phyloP scores from a whole-genome alignment of 2,329 filamentous ascomycete genomes.

The Aspergillus unguis region DNA sequence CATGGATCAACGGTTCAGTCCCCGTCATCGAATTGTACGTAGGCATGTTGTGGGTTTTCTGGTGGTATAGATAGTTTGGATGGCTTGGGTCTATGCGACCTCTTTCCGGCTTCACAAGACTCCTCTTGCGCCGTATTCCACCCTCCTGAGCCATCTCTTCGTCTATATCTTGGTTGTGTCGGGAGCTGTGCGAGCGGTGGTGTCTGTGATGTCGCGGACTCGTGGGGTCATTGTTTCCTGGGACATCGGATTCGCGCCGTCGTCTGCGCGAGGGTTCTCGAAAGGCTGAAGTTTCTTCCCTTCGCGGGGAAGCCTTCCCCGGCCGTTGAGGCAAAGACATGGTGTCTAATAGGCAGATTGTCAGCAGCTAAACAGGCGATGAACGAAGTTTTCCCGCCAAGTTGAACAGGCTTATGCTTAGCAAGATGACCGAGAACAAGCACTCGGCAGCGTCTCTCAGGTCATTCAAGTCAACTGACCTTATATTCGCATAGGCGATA shows the following conservation, averaged over 20 bases:
- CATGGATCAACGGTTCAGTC: slow-evolving; percentile 82
- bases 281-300: slow-evolving; percentile 60
- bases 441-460: too few species aligned
- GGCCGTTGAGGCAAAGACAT: slow-evolving; percentile 61
- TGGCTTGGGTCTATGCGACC: slow-evolving; percentile 80
- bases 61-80: slow-evolving; percentile 92
- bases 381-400: background rate
- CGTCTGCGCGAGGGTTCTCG: slow-evolving; percentile 67
- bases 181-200: slow-evolving; percentile 45
- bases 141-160: slow-evolving; percentile 52
- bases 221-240: slow-evolving; percentile 41
- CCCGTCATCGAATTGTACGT: slow-evolving; percentile 88
- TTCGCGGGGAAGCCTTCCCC: slow-evolving; percentile 58
- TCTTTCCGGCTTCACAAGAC: slow-evolving; percentile 83
- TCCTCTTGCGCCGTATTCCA: slow-evolving; percentile 71
- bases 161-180: slow-evolving; percentile 43
- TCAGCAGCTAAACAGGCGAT: background rate
- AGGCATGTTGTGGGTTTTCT: slow-evolving; percentile 91
- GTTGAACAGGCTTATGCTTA: background rate
- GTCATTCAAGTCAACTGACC: slow-evolving; percentile 3
- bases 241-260: slow-evolving; percentile 68
- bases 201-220: slow-evolving; percentile 40
- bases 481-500: slow-evolving; percentile 10
- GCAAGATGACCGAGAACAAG: too few species aligned
- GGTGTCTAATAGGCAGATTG: slow-evolving; percentile 10